Evolutionary conservation across 768 basidiomycete species (phyloP), one percentile per base, ranked within the genome.

Genomic region (Pilatotrama ljubarskyi): DNA sequence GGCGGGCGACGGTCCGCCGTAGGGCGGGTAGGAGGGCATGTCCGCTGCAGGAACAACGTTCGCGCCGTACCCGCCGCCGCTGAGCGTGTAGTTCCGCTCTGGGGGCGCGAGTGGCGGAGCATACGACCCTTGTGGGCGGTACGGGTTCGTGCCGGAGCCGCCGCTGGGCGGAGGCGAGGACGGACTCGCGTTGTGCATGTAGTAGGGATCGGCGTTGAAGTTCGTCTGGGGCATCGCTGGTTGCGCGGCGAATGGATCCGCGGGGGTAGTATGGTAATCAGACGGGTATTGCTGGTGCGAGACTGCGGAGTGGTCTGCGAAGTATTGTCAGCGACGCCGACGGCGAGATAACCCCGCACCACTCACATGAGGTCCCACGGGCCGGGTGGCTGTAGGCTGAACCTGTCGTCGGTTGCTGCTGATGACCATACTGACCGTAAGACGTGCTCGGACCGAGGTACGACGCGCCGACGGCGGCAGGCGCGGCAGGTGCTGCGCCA

Each of bases 331-430:
- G 43, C 53, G 2, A 22, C 1, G 26, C 5, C 2, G 20, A 11
- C 37, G 1, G 14, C 2, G 5, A 18, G 22, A 11, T 4, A 38
- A 3, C 18, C 2, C 10, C 14, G 11, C 18, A 62, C 53, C 9
- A 73, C 83, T 72, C 70, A 87, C 86, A 86, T 20, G 84, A 79
- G 36, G 80, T 74, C 42, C 77, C 82, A 38, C 82, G 80, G 13
- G 79, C 70, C 2, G 70, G 69, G 66, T 90, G 88, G 3, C 84
- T 83, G 63, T 87, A 86, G 7, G 73, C 32, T 0, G 67, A 46
- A 57, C 76, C 62, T 48, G 55, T 54, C 59, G 62, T 41, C 52
- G 76, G 61, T 51, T 76, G 72, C 24, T 72, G 69, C 24, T 68
- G 67, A 48, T 69, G 69, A n/a, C 62, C 71, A 64, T 66, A 76